phyloP scores from a whole-genome alignment of 148 eudicot genomes.

The Persicaria maculosa region DNA sequence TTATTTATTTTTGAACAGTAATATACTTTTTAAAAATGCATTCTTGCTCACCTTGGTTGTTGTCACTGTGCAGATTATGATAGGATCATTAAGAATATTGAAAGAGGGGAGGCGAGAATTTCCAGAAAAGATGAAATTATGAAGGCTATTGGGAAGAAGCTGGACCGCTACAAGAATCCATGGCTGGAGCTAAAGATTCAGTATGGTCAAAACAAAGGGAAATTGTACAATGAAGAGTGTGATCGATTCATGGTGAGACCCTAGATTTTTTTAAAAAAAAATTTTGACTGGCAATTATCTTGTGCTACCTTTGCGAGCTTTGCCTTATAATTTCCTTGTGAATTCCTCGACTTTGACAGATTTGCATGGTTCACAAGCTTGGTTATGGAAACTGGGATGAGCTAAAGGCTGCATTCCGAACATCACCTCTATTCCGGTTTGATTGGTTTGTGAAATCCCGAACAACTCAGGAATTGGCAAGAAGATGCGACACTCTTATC shows the following conservation, averaged over 20 bases:
- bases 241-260: constrained; percentile 88
- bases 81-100: constrained; percentile 89
- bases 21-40: too few relatives aligned
- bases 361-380: constrained; percentile 95
- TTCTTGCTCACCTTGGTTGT: background rate
- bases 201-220: constrained; percentile 99
- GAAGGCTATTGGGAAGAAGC: constrained; percentile 95
- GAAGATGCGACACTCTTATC: constrained; percentile 94
- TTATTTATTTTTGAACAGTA: too few relatives aligned
- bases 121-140: constrained; percentile 94
- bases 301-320: background rate
- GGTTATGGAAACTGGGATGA: constrained; percentile 99
- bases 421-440: constrained; percentile 82
- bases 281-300: background rate
- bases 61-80: constrained; percentile 61
- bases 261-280: background rate
- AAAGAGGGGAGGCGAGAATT: constrained; percentile 98
- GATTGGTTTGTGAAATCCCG: constrained; percentile 99
- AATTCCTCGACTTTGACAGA: constrained; percentile 28
- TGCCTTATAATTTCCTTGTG: background rate
- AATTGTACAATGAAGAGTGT: constrained; percentile 97
- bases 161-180: constrained; percentile 93
- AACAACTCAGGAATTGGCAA: constrained; percentile 92
- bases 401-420: constrained; percentile 92
- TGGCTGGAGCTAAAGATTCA: constrained; percentile 95